These are phyloP conservation scores for Cymbidium sinense DNA, from an alignment of 106 monocot species.

Conservation along the genomic window DNA sequence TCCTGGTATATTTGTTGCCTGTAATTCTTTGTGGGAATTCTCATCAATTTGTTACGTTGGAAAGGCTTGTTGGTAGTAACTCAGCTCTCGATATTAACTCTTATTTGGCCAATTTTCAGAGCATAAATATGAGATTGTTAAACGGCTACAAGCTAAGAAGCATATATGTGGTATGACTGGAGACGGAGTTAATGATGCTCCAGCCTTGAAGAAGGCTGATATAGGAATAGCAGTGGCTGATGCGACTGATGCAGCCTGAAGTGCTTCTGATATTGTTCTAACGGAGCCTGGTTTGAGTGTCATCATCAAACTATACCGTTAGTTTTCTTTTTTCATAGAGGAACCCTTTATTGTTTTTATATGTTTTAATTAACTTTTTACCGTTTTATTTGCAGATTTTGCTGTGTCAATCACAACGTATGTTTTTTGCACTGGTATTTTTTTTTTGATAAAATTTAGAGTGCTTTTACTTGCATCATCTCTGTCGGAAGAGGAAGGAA, in stretches of 20 bases:
- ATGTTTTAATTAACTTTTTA: neutral
- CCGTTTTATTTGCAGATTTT: constrained; percentile 63
- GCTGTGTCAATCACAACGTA: constrained; percentile 97
- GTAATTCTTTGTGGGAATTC: neutral
- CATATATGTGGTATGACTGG: constrained; percentile 98
- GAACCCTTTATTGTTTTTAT: neutral
- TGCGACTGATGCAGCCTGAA: constrained; percentile 93
- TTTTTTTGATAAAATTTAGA: neutral
- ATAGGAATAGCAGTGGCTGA: constrained; percentile 97
- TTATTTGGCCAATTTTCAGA: constrained; percentile 28
- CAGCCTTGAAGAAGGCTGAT: constrained; percentile 93
- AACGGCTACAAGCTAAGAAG: constrained; percentile 81
- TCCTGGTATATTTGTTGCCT: constrained; percentile 38
- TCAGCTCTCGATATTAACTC: neutral
- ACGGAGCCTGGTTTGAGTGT: constrained; percentile 19
- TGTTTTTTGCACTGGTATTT: constrained; percentile 10
- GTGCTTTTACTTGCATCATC: too few relatives aligned
- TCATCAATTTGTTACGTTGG: neutral
- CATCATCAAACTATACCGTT: constrained; percentile 15
- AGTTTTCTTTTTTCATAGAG: neutral
- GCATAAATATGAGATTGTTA: constrained; percentile 93
- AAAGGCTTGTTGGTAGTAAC: neutral
- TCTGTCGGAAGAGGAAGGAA: neutral
- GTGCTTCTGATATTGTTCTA: constrained; percentile 91
- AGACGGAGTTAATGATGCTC: constrained; percentile 97